Evolutionary conservation across 2,329 filamentous ascomycete species (phyloP), one percentile per base, ranked within the genome.

Genomic region (Huntiella decipiens): DNA sequence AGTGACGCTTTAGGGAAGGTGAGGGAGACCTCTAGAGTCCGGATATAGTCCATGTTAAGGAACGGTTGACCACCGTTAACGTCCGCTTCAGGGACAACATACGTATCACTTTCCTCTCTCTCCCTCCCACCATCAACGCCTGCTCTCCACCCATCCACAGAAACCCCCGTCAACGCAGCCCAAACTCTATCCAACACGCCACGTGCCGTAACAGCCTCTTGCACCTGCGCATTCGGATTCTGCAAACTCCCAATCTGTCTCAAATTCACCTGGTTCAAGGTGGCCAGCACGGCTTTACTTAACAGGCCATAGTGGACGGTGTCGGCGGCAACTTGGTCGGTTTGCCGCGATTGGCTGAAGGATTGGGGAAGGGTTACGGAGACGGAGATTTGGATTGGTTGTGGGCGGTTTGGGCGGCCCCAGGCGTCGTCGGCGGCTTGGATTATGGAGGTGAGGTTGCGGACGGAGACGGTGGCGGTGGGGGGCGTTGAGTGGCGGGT

Each of bases 251-350:
- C 41, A 16, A 44, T 34, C 37, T 50, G 41, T 2, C 44, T 28
- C 44, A 47, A 15, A 19, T 50, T 48, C 38, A 56, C 53, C n/a
- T 58, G 51, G 39, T 61, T 58, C 19, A 77, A 56, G 10, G 62
- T 63, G 17, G 60, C 58, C 31, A 79, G 61, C 11, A 86, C 65
- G 0, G 66, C 65, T 61, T 85, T 84, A 62, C 74, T 77, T 11
- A 86, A 65, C 7, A 64, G 67, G 2, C 82, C 81, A 55, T 87
- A 87, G 61, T 87, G 79, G 17, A 85, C 73, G 2, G 82, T 86
- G 56, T 80, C 80, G n/a, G 61, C 59, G 39, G 74, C 70, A 32
- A 87, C 68, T 6, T 62, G 62, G 60, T 87, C 82, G 4, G 60
- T 59, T 1, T 65, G 54, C 0, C 76, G 74, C 1, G 78, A 73